Base-by-base conservation (phyloP, 495 filamentous ascomycete genomes). In the Aspergillus mulundensis region DNA sequence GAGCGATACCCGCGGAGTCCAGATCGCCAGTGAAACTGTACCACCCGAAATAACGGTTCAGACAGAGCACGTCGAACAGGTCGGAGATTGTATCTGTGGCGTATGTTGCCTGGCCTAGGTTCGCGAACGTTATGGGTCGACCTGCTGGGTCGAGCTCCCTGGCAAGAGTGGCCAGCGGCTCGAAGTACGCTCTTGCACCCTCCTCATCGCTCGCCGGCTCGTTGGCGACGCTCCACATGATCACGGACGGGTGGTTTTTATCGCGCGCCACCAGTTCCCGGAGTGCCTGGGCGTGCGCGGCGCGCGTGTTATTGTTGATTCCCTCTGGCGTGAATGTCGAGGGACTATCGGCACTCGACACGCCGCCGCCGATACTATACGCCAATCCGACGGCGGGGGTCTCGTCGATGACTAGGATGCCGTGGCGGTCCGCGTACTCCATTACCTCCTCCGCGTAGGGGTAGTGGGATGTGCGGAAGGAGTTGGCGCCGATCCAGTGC, bases 371-470 rank as follows among this genome's bases (percentile, higher is more conserved):
- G 8, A 48, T 28, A 1, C 24, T 34, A 7, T 10, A 48, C 6
- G 45, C 45, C 15, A 48, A 14, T 5, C 45, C 45, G 0, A 48
- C 45, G n/a, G 45, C 45, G 24, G 45, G 14, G 2, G 45, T 48
- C 19, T 48, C 45, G n/a, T 48, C 45, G n/a, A 48, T 48, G 45
- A 48, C 28, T 0, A 48, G 24, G n/a, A 48, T 48, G 2, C 45
- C 45, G 25, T 48, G 45, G 14, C 45, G 45, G 45, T 48, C 45
- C 7, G 45, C 56, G 28, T 59, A 64, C 0, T 64, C 62, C 59
- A 64, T 59, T 6, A 64, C 59, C 18, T 64, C 62, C 21, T 64
- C 62, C 1, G 62, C 62, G 46, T 64, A 64, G 0, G 62, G 62
- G 16, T 64, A 64, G 42, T 64, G 62, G 23, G 59, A 61, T 1